Percentiles rank a stretch among this genome's conserved stretches.
phyloP scores from a whole-genome alignment of 352 stramenopile genomes.

The Saprolegnia diclina region DNA sequence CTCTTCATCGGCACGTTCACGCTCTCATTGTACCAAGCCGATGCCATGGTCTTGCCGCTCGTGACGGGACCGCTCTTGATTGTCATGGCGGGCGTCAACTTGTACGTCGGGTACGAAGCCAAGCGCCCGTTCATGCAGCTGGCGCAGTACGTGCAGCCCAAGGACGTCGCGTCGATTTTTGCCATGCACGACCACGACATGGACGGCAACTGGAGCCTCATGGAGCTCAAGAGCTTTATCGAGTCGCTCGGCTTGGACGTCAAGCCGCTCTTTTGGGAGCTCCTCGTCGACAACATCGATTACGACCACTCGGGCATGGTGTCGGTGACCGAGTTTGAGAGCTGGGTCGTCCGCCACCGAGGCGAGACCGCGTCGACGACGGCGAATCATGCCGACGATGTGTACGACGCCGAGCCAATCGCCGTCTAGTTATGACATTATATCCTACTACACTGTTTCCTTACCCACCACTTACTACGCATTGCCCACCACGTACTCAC shows the following conservation, averaged over 20 bases:
- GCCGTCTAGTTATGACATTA: neutral
- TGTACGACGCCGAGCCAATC: slow-evolving; percentile 11
- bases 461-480: too few relatives aligned
- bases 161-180: neutral
- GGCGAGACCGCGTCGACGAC: neutral
- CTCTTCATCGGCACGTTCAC: slow-evolving; percentile 18
- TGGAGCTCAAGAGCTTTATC: slow-evolving; percentile 19
- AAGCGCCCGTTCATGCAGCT: slow-evolving; percentile 3
- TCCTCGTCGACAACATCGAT: slow-evolving; percentile 20
- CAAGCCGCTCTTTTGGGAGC: slow-evolving; percentile 4
- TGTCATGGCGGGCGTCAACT: slow-evolving; percentile 3
- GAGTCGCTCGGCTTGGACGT: neutral
- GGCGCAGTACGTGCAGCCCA: slow-evolving; percentile 7
- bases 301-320: slow-evolving; percentile 16
- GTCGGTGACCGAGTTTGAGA: slow-evolving; percentile 23
- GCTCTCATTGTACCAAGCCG: slow-evolving; percentile 14
- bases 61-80: neutral
- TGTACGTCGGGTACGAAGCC: slow-evolving; percentile 9
- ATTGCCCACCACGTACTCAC: too few relatives aligned
- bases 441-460: too few relatives aligned
- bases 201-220: slow-evolving; percentile 17
- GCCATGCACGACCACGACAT: neutral
- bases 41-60: slow-evolving; percentile 13
- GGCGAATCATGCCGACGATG: neutral
- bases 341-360: too few relatives aligned